Conservation (phyloP, 1,284 basidiomycete genomes). For the Moesziomyces globuligerus region DNA sequence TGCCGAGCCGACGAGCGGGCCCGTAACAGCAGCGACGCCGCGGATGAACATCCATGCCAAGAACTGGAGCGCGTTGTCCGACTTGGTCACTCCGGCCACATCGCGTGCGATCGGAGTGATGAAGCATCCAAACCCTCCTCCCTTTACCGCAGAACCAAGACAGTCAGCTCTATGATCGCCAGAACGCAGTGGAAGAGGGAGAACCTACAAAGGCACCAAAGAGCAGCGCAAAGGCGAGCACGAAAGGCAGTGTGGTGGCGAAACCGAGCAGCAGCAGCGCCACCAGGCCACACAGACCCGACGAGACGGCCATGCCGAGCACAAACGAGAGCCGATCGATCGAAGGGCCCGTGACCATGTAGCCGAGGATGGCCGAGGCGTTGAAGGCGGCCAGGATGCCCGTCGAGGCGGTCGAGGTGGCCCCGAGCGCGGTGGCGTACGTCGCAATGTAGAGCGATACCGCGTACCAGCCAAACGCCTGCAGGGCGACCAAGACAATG, state of each 20-base stretch:
- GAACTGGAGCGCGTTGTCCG: constrained; percentile 29
- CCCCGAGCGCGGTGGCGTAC: constrained; percentile 45
- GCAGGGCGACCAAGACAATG: constrained; percentile 30
- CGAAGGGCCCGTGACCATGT: constrained; percentile 36
- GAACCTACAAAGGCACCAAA: constrained; percentile 32
- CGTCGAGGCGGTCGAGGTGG: constrained; percentile 37
- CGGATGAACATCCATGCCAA: constrained; percentile 41
- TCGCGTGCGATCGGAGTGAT: constrained; percentile 36
- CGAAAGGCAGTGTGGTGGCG: constrained; percentile 34
- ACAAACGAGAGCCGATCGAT: constrained; percentile 40
- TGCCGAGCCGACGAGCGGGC: constrained; percentile 46
- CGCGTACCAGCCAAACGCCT: constrained; percentile 49
- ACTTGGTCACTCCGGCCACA: constrained; percentile 11
- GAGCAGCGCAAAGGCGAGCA: constrained; percentile 49
- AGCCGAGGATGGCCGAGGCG: constrained; percentile 51
- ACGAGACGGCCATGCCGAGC: constrained; percentile 39
- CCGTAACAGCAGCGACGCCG: constrained; percentile 41
- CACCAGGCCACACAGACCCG: constrained; percentile 21
- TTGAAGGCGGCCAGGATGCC: constrained; percentile 58
- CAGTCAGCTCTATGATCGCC: background rate
- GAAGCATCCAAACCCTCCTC: constrained; percentile 36
- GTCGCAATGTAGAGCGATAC: constrained; percentile 51
- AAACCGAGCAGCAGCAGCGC: constrained; percentile 49
- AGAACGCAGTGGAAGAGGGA: constrained; percentile 7
- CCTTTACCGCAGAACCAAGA: background rate